Evolutionary conservation across 345 rosid species (phyloP).

Genomic region (Acer negundo): DNA sequence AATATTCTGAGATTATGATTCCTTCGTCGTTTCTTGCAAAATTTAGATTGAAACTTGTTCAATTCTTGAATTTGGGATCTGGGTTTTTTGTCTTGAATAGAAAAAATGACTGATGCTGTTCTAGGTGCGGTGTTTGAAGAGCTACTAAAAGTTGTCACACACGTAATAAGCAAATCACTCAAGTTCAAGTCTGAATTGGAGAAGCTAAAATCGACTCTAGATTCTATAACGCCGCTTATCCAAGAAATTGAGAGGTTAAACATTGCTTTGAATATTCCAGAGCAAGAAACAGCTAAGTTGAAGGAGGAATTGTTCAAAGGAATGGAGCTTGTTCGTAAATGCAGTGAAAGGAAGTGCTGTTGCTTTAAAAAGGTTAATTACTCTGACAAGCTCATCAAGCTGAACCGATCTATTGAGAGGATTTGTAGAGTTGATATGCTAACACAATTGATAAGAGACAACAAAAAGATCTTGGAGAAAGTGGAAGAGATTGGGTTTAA

Average conservation of each 20-base stretch:
- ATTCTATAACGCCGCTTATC: background rate
- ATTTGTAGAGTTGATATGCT: slow-evolving; percentile 22
- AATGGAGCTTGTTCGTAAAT: slow-evolving; percentile 9
- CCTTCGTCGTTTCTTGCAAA: slow-evolving; percentile 19
- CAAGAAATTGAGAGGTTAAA: background rate
- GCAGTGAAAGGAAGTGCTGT: slow-evolving; percentile 4
- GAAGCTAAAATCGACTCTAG: slow-evolving; percentile 27
- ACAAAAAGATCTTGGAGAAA: too few species aligned
- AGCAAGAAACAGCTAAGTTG: slow-evolving; percentile 10
- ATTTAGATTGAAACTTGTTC: background rate
- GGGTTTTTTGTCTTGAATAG: background rate
- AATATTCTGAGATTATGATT: background rate
- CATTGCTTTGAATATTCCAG: slow-evolving; percentile 12
- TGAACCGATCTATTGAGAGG: slow-evolving; percentile 16
- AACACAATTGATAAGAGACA: too few species aligned
- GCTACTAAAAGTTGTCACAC: slow-evolving; percentile 6
- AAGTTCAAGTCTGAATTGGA: slow-evolving; percentile 20
- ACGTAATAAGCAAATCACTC: background rate
- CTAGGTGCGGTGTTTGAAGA: slow-evolving; percentile 30
- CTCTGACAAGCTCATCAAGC: slow-evolving; percentile 17
- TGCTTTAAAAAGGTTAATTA: background rate
- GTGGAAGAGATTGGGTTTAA: too few species aligned
- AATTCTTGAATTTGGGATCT: background rate
- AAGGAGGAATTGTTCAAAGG: slow-evolving; percentile 15
- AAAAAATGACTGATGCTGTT: slow-evolving; percentile 1